Conservation (phyloP, 2,329 filamentous ascomycete species). For the Colletotrichum coccodes region DNA sequence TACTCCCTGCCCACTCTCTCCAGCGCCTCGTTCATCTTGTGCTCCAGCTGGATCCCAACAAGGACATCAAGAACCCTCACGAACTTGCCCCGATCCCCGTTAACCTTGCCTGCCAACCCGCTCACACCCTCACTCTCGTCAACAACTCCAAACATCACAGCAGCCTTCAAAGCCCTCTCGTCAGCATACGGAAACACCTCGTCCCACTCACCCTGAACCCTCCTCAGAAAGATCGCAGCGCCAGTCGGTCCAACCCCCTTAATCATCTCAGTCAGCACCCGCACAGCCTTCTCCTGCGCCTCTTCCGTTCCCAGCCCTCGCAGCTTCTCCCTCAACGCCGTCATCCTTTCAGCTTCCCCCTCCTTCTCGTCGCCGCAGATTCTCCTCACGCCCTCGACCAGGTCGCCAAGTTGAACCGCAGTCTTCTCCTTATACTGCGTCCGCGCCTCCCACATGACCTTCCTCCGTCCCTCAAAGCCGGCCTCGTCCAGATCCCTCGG, state of each 20-base stretch:
- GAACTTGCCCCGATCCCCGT: background rate
- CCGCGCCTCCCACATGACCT: conserved; percentile 51
- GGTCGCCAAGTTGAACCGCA: conserved; percentile 46
- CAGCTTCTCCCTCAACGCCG: background rate
- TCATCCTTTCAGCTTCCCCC: background rate
- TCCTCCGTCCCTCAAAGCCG: conserved; percentile 45
- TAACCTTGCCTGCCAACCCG: background rate
- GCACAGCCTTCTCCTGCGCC: background rate
- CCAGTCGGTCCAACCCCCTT: conserved; percentile 17
- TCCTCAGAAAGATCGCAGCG: background rate
- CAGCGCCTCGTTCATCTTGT: conserved; percentile 5
- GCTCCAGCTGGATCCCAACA: conserved; percentile 15
- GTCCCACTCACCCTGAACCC: conserved; percentile 7
- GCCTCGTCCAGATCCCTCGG: conserved; percentile 41
- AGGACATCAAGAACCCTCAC: conserved; percentile 18
- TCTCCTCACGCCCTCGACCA: background rate
- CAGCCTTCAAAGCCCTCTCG: background rate
- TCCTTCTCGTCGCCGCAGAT: background rate
- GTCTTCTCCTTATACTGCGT: conserved; percentile 59
- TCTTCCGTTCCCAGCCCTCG: background rate
- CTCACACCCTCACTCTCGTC: background rate
- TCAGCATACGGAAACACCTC: conserved; percentile 17
- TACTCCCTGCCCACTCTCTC: background rate
- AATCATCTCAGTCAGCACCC: background rate
- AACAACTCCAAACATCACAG: background rate